Conservation (phyloP, 352 stramenopile genomes). For the Phytophthora litchii region DNA sequence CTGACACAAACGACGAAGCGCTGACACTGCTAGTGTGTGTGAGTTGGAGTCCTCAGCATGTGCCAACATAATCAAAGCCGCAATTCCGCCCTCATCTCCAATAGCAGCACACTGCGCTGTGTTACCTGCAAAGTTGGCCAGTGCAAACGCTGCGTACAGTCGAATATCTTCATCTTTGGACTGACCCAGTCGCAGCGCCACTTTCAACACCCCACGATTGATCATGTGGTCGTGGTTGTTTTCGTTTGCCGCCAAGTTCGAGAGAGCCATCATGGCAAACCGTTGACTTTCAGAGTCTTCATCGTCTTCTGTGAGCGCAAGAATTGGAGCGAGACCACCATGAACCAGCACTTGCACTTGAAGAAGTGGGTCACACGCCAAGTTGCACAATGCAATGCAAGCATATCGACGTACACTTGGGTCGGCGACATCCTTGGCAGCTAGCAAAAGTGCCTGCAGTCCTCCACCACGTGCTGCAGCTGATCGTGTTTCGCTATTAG, state of each 20-base stretch:
- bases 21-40: constrained; percentile 93
- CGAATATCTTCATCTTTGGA: constrained; percentile 81
- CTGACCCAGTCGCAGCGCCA: constrained; percentile 80
- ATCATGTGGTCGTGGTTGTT: constrained; percentile 94
- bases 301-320: constrained; percentile 72
- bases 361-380: constrained; percentile 89
- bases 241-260: constrained; percentile 95
- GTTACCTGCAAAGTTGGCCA: constrained; percentile 94
- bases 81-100: constrained; percentile 90
- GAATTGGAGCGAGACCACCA: constrained; percentile 88
- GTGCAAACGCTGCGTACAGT: constrained; percentile 91
- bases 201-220: constrained; percentile 81
- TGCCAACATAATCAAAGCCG: constrained; percentile 90
- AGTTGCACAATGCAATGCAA: constrained; percentile 95
- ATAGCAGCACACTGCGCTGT: constrained; percentile 87
- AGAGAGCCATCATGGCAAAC: constrained; percentile 95
- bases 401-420: constrained; percentile 87
- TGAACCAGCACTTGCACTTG: constrained; percentile 95
- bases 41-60: constrained; percentile 88
- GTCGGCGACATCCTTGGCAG: constrained; percentile 86
- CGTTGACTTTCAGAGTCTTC: constrained; percentile 85
- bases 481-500: constrained; percentile 91
- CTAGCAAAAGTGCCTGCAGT: constrained; percentile 91
- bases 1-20: constrained; percentile 92
- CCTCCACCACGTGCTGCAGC: constrained; percentile 90